phyloP scores from a whole-genome alignment of 2,329 filamentous ascomycete species.

The Alternaria longipes region DNA sequence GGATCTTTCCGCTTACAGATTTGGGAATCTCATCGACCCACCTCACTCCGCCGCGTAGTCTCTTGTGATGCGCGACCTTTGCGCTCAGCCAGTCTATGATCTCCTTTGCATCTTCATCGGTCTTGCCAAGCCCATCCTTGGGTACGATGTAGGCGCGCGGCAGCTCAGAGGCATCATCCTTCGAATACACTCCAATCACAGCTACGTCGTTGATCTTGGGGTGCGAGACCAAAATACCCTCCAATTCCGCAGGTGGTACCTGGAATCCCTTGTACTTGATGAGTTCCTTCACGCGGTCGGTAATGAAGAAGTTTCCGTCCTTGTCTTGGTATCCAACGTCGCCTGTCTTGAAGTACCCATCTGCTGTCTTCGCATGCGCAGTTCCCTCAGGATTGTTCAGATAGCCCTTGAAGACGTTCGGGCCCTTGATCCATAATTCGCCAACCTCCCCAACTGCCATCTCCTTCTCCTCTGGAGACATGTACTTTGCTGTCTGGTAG shows the following conservation, averaged over 20 bases:
- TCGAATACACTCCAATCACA: conserved; percentile 57
- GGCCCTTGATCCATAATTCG: conserved; percentile 74
- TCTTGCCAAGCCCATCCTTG: conserved; percentile 39
- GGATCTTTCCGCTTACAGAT: conserved; percentile 58
- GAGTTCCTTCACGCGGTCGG: conserved; percentile 70
- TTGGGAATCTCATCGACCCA: conserved; percentile 61
- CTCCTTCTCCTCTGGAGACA: conserved; percentile 68
- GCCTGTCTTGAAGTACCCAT: conserved; percentile 91
- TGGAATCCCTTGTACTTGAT: conserved; percentile 59
- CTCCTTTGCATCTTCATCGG: conserved; percentile 46
- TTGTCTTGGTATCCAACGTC: conserved; percentile 83
- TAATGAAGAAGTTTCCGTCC: conserved; percentile 86
- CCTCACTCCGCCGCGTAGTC: conserved; percentile 56
- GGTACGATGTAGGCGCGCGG: conserved; percentile 52
- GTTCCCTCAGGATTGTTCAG: conserved; percentile 77
- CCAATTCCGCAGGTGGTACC: conserved; percentile 59
- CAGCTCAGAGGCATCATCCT: conserved; percentile 58
- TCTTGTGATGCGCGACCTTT: conserved; percentile 59
- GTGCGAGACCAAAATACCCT: conserved; percentile 56
- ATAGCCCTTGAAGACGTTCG: conserved; percentile 83
- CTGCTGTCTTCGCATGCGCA: conserved; percentile 72
- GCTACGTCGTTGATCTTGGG: conserved; percentile 47
- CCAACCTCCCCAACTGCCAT: conserved; percentile 68
- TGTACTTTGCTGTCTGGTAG: conserved; percentile 83
- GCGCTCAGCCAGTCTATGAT: conserved; percentile 55